These are phyloP conservation scores for Fusarium palustre DNA, from an alignment of 2,329 filamentous ascomycete genomes.

Conservation along the genomic window DNA sequence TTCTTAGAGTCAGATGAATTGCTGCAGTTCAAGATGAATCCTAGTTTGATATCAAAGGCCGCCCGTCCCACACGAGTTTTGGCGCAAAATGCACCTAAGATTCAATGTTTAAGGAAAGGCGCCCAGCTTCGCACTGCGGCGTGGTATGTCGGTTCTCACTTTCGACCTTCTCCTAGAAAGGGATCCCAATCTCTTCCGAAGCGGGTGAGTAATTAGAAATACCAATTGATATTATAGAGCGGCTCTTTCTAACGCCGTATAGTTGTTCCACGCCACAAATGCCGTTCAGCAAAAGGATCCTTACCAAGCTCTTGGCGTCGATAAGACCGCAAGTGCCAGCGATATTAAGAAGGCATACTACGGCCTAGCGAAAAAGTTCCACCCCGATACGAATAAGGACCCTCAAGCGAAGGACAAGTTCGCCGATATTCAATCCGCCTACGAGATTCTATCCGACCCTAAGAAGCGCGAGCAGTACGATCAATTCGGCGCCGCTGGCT, in stretches of 20 bases:
- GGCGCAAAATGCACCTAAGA: slow-evolving; percentile 57
- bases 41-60: slow-evolving; percentile 60
- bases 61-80: slow-evolving; percentile 60
- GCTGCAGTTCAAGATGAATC: slow-evolving; percentile 58
- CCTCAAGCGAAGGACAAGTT: slow-evolving; percentile 94
- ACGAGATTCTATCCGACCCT: slow-evolving; percentile 91
- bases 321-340: slow-evolving; percentile 79
- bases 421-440: slow-evolving; percentile 89
- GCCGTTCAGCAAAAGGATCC: slow-evolving; percentile 76
- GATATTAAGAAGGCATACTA: slow-evolving; percentile 99
- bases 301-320: slow-evolving; percentile 87
- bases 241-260: slow-evolving; percentile 37
- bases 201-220: slow-evolving; percentile 46
- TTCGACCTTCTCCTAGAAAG: slow-evolving; percentile 37
- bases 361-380: slow-evolving; percentile 95
- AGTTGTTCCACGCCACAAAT: slow-evolving; percentile 72
- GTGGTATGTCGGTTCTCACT: slow-evolving; percentile 34
- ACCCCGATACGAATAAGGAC: slow-evolving; percentile 98
- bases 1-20: slow-evolving; percentile 47
- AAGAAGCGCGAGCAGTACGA: slow-evolving; percentile 95
- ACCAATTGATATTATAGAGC: slow-evolving; percentile 13
- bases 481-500: slow-evolving; percentile 87
- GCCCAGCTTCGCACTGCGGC: slow-evolving; percentile 52
- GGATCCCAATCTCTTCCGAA: slow-evolving; percentile 34
- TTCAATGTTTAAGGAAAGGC: slow-evolving; percentile 56